Percentiles rank a stretch among this genome's conserved stretches.
Conservation (phyloP, 2,329 filamentous ascomycete species). For the Annulohypoxylon truncatum region DNA sequence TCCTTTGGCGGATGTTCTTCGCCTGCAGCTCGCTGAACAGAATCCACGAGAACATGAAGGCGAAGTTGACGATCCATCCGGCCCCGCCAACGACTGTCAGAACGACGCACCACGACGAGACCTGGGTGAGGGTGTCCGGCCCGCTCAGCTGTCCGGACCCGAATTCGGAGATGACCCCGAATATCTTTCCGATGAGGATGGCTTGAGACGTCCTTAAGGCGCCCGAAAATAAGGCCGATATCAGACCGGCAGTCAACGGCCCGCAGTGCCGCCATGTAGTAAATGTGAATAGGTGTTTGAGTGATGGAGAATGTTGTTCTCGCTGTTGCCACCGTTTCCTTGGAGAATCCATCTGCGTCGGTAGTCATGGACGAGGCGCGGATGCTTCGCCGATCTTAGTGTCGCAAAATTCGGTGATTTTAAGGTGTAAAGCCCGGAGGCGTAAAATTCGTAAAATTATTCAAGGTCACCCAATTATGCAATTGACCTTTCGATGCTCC, state of each 20-base stretch:
- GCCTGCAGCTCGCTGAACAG: slow-evolving; percentile 85
- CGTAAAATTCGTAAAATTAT: slow-evolving; percentile 6
- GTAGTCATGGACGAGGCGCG: slow-evolving; percentile 1
- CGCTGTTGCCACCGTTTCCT: slow-evolving; percentile 1
- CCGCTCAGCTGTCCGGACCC: slow-evolving; percentile 65
- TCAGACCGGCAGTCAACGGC: slow-evolving; percentile 64
- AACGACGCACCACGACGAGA: slow-evolving; percentile 70
- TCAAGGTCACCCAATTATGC: not conserved
- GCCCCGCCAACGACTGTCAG: slow-evolving; percentile 71
- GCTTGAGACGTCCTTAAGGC: slow-evolving; percentile 73
- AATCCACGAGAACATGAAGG: slow-evolving; percentile 78
- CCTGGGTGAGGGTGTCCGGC: slow-evolving; percentile 63
- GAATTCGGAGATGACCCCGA: slow-evolving; percentile 75
- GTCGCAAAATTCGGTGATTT: not conserved
- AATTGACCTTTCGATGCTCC: not conserved
- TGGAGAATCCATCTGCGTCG: slow-evolving; percentile 8
- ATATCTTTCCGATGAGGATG: slow-evolving; percentile 79
- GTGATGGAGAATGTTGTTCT: slow-evolving; percentile 19
- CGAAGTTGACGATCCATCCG: slow-evolving; percentile 74
- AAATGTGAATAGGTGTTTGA: slow-evolving; percentile 74
- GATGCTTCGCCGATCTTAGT: not conserved
- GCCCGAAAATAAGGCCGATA: slow-evolving; percentile 69
- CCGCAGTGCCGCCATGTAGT: slow-evolving; percentile 70
- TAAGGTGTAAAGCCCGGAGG: not conserved
- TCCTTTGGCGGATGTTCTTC: slow-evolving; percentile 67